phyloP scores from a whole-genome alignment of 345 rosid species.

The Lumnitzera littorea region DNA sequence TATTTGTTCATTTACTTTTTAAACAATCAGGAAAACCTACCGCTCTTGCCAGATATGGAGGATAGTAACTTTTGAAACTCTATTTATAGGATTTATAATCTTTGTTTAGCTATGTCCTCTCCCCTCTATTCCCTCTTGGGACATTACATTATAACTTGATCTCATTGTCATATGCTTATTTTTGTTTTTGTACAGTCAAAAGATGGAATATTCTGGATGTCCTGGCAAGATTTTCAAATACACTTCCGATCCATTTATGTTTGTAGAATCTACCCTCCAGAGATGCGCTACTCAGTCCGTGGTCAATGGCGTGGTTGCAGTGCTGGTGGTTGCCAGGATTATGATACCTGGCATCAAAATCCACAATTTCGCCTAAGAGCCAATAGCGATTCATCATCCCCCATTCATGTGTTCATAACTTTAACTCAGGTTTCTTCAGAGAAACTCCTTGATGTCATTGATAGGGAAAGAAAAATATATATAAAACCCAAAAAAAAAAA shows the following conservation, averaged over 20 bases:
- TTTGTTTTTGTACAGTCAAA: constrained; percentile 61
- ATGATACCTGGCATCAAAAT: constrained; percentile 97
- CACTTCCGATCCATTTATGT: constrained; percentile 99
- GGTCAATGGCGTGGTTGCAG: constrained; percentile 96
- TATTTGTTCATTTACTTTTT: not conserved
- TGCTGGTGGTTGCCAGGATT: constrained; percentile 99
- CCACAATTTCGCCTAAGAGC: constrained; percentile 95
- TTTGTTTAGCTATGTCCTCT: not conserved
- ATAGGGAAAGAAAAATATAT: no score
- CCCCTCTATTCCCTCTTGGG: constrained; percentile 1
- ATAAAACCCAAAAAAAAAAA: no score
- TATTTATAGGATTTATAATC: not conserved
- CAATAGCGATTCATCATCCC: constrained; percentile 81
- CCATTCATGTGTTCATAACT: constrained; percentile 92
- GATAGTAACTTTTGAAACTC: not conserved
- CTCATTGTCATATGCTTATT: constrained; percentile 4
- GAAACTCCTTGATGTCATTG: not conserved
- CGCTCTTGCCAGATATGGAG: not conserved
- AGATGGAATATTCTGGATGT: constrained; percentile 99
- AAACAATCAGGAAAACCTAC: not conserved
- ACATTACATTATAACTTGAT: constrained; percentile 1
- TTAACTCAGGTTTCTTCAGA: constrained; percentile 70
- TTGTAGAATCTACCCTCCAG: constrained; percentile 93
- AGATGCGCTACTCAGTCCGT: constrained; percentile 95
- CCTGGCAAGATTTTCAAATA: constrained; percentile 99